phyloP scores from a whole-genome alignment of 192 early-diverging fungal species.

The Backusella australiensis region DNA sequence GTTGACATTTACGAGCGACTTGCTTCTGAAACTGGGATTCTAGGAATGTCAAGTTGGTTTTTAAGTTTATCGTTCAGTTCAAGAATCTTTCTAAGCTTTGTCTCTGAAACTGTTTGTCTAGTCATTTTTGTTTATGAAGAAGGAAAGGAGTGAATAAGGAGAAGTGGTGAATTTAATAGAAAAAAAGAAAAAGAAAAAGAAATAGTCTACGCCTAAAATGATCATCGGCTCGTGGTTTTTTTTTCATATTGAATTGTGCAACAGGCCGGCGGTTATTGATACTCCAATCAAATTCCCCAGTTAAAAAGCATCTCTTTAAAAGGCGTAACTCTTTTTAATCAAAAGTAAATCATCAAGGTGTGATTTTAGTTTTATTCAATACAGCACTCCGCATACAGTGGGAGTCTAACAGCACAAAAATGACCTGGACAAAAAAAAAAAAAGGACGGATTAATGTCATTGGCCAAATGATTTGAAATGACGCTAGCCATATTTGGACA shows the following conservation, averaged over 20 bases:
- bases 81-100: constrained; percentile 67
- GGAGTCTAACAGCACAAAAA: too few relatives aligned
- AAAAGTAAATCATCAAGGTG: too few relatives aligned
- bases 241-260: neutral
- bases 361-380: too few relatives aligned
- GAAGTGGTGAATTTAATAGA: neutral
- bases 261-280: neutral
- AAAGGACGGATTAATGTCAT: too few relatives aligned
- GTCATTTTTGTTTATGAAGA: neutral
- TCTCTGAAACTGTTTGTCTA: constrained; percentile 35
- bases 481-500: too few relatives aligned
- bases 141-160: neutral
- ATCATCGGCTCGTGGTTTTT: neutral
- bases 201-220: neutral
- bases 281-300: neutral
- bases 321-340: too few relatives aligned
- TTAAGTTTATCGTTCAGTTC: constrained; percentile 73
- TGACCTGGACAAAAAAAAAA: too few relatives aligned
- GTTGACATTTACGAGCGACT: constrained; percentile 38
- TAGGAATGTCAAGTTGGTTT: constrained; percentile 76
- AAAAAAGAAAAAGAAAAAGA: neutral
- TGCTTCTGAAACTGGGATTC: constrained; percentile 76
- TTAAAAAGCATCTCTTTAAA: neutral
- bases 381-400: too few relatives aligned
- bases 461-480: too few relatives aligned